phyloP scores from a whole-genome alignment of 805 yeast species.

The Lipomyces sp. region DNA sequence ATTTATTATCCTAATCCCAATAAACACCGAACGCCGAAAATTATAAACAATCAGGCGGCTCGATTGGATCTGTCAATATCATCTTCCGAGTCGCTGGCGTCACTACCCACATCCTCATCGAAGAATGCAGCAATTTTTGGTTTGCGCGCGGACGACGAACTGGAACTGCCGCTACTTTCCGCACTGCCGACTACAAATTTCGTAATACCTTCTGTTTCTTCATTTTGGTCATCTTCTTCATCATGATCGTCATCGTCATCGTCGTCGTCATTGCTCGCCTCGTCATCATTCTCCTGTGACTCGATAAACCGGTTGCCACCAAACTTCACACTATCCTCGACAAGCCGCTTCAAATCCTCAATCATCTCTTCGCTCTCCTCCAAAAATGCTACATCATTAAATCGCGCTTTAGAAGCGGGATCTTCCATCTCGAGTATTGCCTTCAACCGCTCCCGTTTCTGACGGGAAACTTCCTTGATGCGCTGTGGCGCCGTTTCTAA shows the following conservation, averaged over 20 bases:
- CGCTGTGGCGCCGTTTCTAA: conserved; percentile 32
- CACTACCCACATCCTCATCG: conserved; percentile 25
- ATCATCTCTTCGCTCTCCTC: conserved; percentile 50
- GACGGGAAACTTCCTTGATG: conserved; percentile 40
- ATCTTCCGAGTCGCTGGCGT: conserved; percentile 11
- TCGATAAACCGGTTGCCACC: background rate
- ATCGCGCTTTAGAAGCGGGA: conserved; percentile 43
- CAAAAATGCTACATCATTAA: conserved; percentile 48
- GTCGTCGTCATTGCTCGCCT: conserved; percentile 9
- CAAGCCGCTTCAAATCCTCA: conserved; percentile 46
- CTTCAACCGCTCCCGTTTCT: conserved; percentile 48
- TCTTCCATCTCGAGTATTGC: conserved; percentile 44
- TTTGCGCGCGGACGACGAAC: conserved; percentile 8
- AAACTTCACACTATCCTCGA: conserved; percentile 27
- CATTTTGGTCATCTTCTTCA: conserved; percentile 2
- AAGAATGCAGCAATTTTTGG: conserved; percentile 32
- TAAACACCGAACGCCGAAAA: background rate
- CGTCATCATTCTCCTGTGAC: conserved; percentile 9
- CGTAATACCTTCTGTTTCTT: conserved; percentile 3
- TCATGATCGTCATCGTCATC: conserved; percentile 18
- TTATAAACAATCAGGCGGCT: background rate
- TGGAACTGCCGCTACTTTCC: conserved; percentile 1
- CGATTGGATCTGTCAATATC: conserved; percentile 1
- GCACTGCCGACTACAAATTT: conserved; percentile 9
- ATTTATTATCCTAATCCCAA: background rate